Evolutionary conservation across 768 basidiomycete species (phyloP), one percentile per base, ranked within the genome.

Genomic region (Amanita molliuscula): DNA sequence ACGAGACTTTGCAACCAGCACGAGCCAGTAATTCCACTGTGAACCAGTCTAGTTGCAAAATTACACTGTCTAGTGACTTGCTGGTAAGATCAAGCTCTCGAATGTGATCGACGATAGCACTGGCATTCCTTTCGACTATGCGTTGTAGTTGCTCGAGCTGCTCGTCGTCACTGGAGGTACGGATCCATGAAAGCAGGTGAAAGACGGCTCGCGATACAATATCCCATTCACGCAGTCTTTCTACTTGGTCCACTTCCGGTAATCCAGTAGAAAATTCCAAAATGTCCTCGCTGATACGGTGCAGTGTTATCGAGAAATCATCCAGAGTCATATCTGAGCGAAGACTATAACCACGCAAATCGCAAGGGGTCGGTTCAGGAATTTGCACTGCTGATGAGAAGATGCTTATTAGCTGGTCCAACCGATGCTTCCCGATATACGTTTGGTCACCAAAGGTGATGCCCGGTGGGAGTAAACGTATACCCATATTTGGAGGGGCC

Each of bases 31-130:
- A 48, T 57, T 85, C 84, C 28, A 88, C 66, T 3, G 70, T 57
- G 59, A 84, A 82, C 86, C 86, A 89, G 29, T 71, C 67, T n/a
- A 73, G 55, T 8, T 68, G 59, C 37, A 84, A 61, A 3, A 67
- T 67, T 18, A 74, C 65, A 3, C 56, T 51, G 54, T 72, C 70
- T 43, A 71, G 55, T 3, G 62, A 62, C 33, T 62, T 54, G 7
- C 64, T 51, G 2, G 55, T 62, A 1, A 66, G 61, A 1, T 66
- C 58, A 2, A 65, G 59, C 4, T 70, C 66, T 23, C 69, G 65
- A 45, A 79, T 61, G 13, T 62, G 62, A 18, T 64, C 58, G 4
- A 73, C 55, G 28, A 80, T 58, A 11, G 61, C 65, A 33, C 62
- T 56, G 35, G 74, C 56, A 6, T 73, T 64, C 21, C 65, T 65